Evolutionary conservation across 2,329 filamentous ascomycete species (phyloP).

Genomic region (Ophiostoma sp.): DNA sequence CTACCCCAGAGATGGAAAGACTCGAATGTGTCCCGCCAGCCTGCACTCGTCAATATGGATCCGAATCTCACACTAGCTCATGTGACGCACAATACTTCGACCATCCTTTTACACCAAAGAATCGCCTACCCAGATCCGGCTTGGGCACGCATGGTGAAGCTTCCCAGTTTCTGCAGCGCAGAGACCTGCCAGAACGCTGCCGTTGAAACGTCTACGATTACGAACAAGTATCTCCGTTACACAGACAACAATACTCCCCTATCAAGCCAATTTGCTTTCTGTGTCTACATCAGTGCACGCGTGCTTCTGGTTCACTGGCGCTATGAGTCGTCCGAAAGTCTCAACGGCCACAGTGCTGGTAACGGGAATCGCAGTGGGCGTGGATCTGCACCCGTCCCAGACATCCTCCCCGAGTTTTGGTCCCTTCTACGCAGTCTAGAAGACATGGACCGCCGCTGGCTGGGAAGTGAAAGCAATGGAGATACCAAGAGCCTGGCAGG

Average conservation of each 20-base stretch:
- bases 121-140: conserved; percentile 41
- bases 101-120: conserved; percentile 45
- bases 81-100: conserved; percentile 46
- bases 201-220: conserved; percentile 43
- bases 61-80: conserved; percentile 47
- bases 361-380: background rate
- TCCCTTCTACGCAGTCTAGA: conserved; percentile 24
- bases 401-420: conserved; percentile 27
- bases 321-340: background rate
- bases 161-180: conserved; percentile 43
- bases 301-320: conserved; percentile 32
- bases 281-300: conserved; percentile 43
- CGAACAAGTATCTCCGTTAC: conserved; percentile 42
- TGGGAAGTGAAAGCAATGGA: conserved; percentile 9
- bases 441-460: conserved; percentile 25
- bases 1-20: conserved; percentile 28
- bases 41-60: conserved; percentile 38
- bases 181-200: conserved; percentile 47
- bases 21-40: conserved; percentile 35
- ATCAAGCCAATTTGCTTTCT: conserved; percentile 42
- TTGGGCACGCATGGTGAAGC: conserved; percentile 33
- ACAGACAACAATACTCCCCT: conserved; percentile 30
- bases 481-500: conserved; percentile 18
- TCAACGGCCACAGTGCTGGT: background rate
- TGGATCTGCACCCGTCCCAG: background rate